A percentile compares a stretch with the other conserved stretches of the same genome.
phyloP scores from a whole-genome alignment of 2,329 filamentous ascomycete species.

The Sarocladium oryzae region DNA sequence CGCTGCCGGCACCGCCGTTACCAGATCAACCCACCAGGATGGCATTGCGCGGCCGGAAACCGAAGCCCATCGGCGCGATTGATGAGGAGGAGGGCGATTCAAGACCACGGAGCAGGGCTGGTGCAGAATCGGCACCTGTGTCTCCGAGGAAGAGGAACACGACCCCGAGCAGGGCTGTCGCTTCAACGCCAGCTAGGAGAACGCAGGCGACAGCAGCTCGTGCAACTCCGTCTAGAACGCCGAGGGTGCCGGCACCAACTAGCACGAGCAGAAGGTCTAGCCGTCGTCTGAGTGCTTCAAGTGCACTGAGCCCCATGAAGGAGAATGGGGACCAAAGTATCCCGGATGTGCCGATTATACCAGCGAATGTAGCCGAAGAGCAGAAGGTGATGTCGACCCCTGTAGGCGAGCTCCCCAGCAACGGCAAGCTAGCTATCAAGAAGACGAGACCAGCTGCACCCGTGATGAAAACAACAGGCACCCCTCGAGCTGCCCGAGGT shows the following conservation, averaged over 20 bases:
- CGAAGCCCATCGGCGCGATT: conserved; percentile 47
- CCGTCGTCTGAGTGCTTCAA: conserved; percentile 45
- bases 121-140: neutral
- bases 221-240: conserved; percentile 22
- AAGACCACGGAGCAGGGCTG: neutral
- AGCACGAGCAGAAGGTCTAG: conserved; percentile 25
- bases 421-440: conserved; percentile 43
- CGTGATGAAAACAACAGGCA: conserved; percentile 21
- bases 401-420: conserved; percentile 31
- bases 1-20: conserved; percentile 19
- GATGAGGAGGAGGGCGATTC: conserved; percentile 32
- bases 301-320: conserved; percentile 20
- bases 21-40: conserved; percentile 51
- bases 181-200: conserved; percentile 11
- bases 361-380: neutral
- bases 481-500: conserved; percentile 11
- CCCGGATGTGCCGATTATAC: neutral
- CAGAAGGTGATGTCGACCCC: neutral
- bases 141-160: conserved; percentile 4
- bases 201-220: conserved; percentile 27
- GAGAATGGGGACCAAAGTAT: conserved; percentile 13
- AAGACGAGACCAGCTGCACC: conserved; percentile 49
- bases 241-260: conserved; percentile 19
- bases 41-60: conserved; percentile 67
- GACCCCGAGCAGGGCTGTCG: neutral